A percentile compares a stretch with the other conserved stretches of the same genome.
These are phyloP conservation scores for Leccinum disarticulatum DNA, from an alignment of 768 basidiomycete species.

Conservation along the genomic window DNA sequence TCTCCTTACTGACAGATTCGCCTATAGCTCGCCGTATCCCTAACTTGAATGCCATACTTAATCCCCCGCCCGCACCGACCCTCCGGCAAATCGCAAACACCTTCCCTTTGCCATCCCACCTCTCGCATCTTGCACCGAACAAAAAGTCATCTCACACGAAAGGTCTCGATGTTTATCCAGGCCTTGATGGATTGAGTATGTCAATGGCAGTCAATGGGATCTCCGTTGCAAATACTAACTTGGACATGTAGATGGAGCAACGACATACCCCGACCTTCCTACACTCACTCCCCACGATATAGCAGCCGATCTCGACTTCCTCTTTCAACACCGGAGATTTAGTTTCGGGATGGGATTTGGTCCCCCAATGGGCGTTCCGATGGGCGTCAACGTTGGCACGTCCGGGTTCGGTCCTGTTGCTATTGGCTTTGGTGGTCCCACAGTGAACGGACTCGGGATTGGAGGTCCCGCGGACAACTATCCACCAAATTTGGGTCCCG, in stretches of 20 bases:
- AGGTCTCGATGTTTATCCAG: constrained; percentile 18
- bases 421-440: constrained; percentile 18
- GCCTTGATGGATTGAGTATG: constrained; percentile 23
- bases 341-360: constrained; percentile 29
- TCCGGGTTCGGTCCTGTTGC: constrained; percentile 19
- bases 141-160: constrained; percentile 19
- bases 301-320: constrained; percentile 51
- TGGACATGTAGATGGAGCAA: constrained; percentile 44
- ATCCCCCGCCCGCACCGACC: constrained; percentile 55
- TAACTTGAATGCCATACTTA: constrained; percentile 38
- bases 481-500: constrained; percentile 13
- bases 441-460: constrained; percentile 23
- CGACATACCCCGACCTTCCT: constrained; percentile 32
- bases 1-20: constrained; percentile 4
- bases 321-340: constrained; percentile 43
- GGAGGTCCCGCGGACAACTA: constrained; percentile 19
- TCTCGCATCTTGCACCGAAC: constrained; percentile 22
- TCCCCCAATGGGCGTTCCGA: constrained; percentile 21
- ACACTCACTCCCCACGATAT: constrained; percentile 50
- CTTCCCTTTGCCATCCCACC: constrained; percentile 45
- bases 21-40: constrained; percentile 59
- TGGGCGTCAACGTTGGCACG: constrained; percentile 17
- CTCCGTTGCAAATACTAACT: constrained; percentile 2
- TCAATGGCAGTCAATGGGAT: constrained; percentile 5
- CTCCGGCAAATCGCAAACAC: constrained; percentile 67